Evolutionary conservation across 1,139 yeast species (phyloP).

Genomic region (Blastobotrys buckinghamii): DNA sequence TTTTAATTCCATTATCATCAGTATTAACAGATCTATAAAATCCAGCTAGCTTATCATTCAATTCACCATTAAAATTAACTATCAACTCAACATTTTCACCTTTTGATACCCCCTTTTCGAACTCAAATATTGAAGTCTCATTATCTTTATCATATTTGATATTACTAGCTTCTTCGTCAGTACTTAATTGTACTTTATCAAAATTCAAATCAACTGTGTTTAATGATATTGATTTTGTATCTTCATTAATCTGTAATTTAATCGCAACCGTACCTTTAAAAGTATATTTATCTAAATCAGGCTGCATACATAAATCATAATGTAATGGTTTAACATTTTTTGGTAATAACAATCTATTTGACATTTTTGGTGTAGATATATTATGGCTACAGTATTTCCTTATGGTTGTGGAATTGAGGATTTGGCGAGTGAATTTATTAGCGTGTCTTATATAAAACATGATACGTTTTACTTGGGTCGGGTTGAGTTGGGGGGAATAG

Average conservation of each 20-base stretch:
- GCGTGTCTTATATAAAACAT: no score
- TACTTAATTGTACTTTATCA: constrained; percentile 23
- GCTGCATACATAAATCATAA: constrained; percentile 67
- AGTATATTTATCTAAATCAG: constrained; percentile 63
- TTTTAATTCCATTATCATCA: constrained; percentile 50
- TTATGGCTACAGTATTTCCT: no score
- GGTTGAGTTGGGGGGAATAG: no score
- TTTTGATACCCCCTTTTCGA: constrained; percentile 43
- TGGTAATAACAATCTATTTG: constrained; percentile 59
- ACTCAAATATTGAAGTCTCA: constrained; percentile 60
- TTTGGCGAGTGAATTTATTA: no score
- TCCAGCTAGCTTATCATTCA: constrained; percentile 75
- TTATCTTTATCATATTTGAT: constrained; percentile 43
- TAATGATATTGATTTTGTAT: constrained; percentile 46
- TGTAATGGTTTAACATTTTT: constrained; percentile 65
- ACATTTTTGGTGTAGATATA: neutral
- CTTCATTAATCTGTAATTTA: constrained; percentile 55
- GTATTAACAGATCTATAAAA: constrained; percentile 74
- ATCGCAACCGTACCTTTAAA: constrained; percentile 63
- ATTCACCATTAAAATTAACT: constrained; percentile 59
- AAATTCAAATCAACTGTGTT: constrained; percentile 63
- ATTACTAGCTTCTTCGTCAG: constrained; percentile 7
- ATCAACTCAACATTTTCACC: constrained; percentile 44
- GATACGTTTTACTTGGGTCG: no score
- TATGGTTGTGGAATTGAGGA: no score